Conservation (phyloP, 768 basidiomycete genomes). For the Pulveroboletus sp. region DNA sequence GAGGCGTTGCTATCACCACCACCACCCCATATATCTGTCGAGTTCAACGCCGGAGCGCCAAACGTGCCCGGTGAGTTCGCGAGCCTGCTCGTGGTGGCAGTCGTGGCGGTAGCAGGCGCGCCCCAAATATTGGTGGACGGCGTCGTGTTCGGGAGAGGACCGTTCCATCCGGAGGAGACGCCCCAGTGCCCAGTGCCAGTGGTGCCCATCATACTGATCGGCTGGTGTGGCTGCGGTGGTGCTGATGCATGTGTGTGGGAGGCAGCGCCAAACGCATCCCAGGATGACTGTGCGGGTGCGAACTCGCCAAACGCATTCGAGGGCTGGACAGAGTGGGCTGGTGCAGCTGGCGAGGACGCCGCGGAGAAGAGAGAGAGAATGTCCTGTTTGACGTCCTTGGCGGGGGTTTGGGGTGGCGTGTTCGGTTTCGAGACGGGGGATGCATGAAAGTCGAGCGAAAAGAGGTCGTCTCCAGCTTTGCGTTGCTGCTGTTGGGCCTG, state of each 20-base stretch:
- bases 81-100: slow-evolving; percentile 14
- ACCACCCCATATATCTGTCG: slow-evolving; percentile 61
- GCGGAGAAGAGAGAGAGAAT: slow-evolving; percentile 79
- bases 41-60: slow-evolving; percentile 23
- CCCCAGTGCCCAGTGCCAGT: slow-evolving; percentile 62
- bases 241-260: not conserved
- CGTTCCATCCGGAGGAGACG: slow-evolving; percentile 58
- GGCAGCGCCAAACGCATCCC: no score
- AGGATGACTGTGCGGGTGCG: no score
- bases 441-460: slow-evolving; percentile 81
- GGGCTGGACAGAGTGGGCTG: no score
- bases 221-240: slow-evolving; percentile 14
- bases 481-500: not conserved
- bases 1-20: slow-evolving; percentile 35
- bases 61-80: not conserved
- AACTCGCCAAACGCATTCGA: slow-evolving; percentile 19
- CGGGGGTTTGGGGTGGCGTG: slow-evolving; percentile 33
- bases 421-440: slow-evolving; percentile 35
- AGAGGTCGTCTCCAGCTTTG: slow-evolving; percentile 58
- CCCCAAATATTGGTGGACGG: slow-evolving; percentile 36
- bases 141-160: slow-evolving; percentile 22
- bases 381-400: slow-evolving; percentile 78
- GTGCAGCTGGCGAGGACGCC: slow-evolving; percentile 29
- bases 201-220: slow-evolving; percentile 51
- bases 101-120: not conserved